These are phyloP conservation scores for Leccinum variicolor DNA, from an alignment of 768 basidiomycete species.

Conservation along the genomic window DNA sequence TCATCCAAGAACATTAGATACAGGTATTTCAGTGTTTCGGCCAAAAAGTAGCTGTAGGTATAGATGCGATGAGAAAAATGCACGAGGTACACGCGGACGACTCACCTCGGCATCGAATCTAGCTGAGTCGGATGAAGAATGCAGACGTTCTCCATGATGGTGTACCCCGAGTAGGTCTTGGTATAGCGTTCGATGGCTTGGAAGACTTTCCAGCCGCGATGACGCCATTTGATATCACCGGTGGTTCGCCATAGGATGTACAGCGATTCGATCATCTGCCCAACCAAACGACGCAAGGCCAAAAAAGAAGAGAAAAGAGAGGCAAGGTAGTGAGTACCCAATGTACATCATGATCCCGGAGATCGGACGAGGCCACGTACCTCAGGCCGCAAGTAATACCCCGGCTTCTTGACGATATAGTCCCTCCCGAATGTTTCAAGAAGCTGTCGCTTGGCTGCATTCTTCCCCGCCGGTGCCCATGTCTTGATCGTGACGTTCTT, in stretches of 20 bases:
- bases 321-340: too few species aligned
- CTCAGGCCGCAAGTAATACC: constrained; percentile 68
- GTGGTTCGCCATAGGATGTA: constrained; percentile 74
- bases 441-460: not conserved
- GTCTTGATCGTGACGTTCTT: not conserved
- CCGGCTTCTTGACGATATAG: constrained; percentile 43
- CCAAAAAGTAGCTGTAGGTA: not conserved
- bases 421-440: constrained; percentile 40
- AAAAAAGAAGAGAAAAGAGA: not conserved
- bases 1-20: not conserved
- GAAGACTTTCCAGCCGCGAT: constrained; percentile 68
- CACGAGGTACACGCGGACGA: not conserved
- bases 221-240: constrained; percentile 64
- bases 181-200: constrained; percentile 58
- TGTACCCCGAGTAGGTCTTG: constrained; percentile 58
- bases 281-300: not conserved
- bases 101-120: constrained; percentile 73
- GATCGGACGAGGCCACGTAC: constrained; percentile 33
- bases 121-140: constrained; percentile 30
- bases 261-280: constrained; percentile 63
- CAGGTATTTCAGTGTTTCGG: not conserved
- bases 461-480: not conserved
- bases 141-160: constrained; percentile 49
- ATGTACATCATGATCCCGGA: too few species aligned
- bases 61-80: not conserved